Percentiles rank a stretch among this genome's conserved stretches.
These are phyloP conservation scores for Saitozyma podzolica DNA, from an alignment of 768 basidiomycete genomes.

Conservation along the genomic window DNA sequence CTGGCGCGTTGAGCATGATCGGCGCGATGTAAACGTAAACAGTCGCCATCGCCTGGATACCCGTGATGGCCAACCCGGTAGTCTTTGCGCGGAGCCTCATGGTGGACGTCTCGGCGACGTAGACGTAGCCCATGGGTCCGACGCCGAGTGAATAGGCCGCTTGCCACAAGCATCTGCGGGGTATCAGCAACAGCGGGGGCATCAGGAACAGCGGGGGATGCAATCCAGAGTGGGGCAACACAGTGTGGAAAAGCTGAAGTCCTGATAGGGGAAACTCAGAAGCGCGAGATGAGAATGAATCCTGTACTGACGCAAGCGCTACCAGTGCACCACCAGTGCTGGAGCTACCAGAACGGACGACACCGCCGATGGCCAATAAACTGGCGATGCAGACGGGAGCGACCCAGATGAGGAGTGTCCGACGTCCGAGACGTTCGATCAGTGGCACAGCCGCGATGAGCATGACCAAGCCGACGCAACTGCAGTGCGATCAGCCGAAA, in stretches of 20 bases:
- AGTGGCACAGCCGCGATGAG: background rate
- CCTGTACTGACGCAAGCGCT: slow-evolving; percentile 2
- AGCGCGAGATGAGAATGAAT: too few relatives aligned
- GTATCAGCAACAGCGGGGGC: too few relatives aligned
- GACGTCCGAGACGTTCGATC: slow-evolving; percentile 9
- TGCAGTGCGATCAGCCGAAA: slow-evolving; percentile 11
- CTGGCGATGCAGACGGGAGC: background rate
- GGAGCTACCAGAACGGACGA: background rate
- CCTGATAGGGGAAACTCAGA: too few relatives aligned
- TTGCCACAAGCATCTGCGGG: slow-evolving; percentile 7
- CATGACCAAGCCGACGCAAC: background rate
- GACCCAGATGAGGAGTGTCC: slow-evolving; percentile 1
- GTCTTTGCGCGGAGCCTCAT: slow-evolving; percentile 22
- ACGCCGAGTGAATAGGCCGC: slow-evolving; percentile 4
- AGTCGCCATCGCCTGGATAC: background rate
- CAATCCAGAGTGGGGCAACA: too few relatives aligned
- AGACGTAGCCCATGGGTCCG: slow-evolving; percentile 21
- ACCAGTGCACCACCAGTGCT: background rate
- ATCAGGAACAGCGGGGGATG: too few relatives aligned
- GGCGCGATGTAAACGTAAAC: slow-evolving; percentile 8
- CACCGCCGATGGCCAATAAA: slow-evolving; percentile 3
- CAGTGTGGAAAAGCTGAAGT: too few relatives aligned
- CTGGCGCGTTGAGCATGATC: slow-evolving; percentile 4
- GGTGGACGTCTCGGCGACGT: slow-evolving; percentile 15
- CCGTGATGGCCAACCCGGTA: slow-evolving; percentile 5